A percentile compares a stretch with the other conserved stretches of the same genome.
Evolutionary conservation across 495 filamentous ascomycete genomes (phyloP).

Genomic region (Cladorrhinum samala): DNA sequence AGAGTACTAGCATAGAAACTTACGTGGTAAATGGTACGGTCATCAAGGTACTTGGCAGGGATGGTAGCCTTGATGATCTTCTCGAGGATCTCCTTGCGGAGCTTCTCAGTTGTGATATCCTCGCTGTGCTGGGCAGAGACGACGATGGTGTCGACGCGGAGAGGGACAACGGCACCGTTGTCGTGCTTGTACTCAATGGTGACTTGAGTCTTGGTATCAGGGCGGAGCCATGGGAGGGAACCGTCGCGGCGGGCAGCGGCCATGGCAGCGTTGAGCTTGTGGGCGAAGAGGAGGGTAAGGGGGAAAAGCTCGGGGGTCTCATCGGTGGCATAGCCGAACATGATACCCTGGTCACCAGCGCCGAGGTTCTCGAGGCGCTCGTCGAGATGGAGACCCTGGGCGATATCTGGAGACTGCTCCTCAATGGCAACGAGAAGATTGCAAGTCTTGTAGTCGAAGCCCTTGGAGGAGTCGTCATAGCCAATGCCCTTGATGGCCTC

Average conservation of each 20-base stretch:
- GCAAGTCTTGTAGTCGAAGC: slow-evolving; percentile 99
- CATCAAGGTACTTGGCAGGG: slow-evolving; percentile 84
- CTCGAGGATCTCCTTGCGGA: slow-evolving; percentile 92
- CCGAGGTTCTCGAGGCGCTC: slow-evolving; percentile 94
- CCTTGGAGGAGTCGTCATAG: slow-evolving; percentile 93
- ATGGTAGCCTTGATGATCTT: slow-evolving; percentile 96
- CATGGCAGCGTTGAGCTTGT: slow-evolving; percentile 95
- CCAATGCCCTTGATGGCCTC: slow-evolving; percentile 95
- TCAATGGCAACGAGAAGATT: slow-evolving; percentile 98
- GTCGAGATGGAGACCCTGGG: slow-evolving; percentile 95
- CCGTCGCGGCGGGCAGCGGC: slow-evolving; percentile 79
- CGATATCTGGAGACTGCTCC: slow-evolving; percentile 98
- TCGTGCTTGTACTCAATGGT: slow-evolving; percentile 98
- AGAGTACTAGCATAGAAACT: slow-evolving; percentile 18
- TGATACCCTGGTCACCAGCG: slow-evolving; percentile 99
- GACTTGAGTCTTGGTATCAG: slow-evolving; percentile 99
- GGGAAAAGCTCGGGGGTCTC: slow-evolving; percentile 97
- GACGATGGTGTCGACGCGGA: slow-evolving; percentile 92
- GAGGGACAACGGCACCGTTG: slow-evolving; percentile 84
- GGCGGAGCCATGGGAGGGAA: slow-evolving; percentile 85
- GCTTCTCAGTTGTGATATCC: slow-evolving; percentile 83
- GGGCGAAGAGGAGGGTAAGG: slow-evolving; percentile 83
- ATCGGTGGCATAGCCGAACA: slow-evolving; percentile 99
- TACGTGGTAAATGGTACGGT: slow-evolving; percentile 89
- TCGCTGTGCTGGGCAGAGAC: slow-evolving; percentile 90